A percentile compares a stretch with the other conserved stretches of the same genome.
Conservation (phyloP, 306 rosid species). For the Cyclanthera cordifolia region DNA sequence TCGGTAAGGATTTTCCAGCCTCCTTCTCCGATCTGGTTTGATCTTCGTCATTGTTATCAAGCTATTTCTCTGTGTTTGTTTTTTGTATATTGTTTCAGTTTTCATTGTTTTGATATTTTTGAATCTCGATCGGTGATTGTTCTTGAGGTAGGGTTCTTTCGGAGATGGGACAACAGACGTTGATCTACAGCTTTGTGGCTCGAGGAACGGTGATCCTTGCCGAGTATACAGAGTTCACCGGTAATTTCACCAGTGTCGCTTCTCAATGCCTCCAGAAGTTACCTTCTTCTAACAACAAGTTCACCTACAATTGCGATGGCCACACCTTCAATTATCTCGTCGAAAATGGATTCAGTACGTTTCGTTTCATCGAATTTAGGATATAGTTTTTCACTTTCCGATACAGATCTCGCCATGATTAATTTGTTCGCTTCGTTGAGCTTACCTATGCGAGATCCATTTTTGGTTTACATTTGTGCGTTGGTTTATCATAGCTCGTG, state of each 20-base stretch:
- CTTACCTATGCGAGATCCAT: neutral
- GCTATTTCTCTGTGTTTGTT: neutral
- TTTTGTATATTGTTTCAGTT: neutral
- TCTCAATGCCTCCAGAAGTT: conserved; percentile 91
- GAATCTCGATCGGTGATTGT: conserved; percentile 18
- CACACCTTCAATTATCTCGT: conserved; percentile 96
- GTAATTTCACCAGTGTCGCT: conserved; percentile 65
- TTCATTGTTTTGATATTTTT: neutral
- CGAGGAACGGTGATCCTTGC: conserved; percentile 72
- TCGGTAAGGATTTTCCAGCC: neutral
- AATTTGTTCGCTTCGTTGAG: neutral
- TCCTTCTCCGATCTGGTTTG: neutral
- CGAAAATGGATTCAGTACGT: conserved; percentile 77
- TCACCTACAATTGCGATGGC: conserved; percentile 86
- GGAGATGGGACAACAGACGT: conserved; percentile 74
- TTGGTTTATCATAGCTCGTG: neutral
- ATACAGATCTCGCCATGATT: conserved; percentile 10
- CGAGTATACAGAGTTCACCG: conserved; percentile 73
- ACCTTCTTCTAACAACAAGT: conserved; percentile 77
- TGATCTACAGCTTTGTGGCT: conserved; percentile 96
- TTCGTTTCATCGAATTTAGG: neutral
- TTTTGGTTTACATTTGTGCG: neutral
- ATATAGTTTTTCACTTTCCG: neutral
- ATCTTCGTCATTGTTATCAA: neutral
- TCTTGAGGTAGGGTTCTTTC: neutral